Conservation (phyloP, 495 filamentous ascomycete species). For the Daldinia vernicosa region DNA sequence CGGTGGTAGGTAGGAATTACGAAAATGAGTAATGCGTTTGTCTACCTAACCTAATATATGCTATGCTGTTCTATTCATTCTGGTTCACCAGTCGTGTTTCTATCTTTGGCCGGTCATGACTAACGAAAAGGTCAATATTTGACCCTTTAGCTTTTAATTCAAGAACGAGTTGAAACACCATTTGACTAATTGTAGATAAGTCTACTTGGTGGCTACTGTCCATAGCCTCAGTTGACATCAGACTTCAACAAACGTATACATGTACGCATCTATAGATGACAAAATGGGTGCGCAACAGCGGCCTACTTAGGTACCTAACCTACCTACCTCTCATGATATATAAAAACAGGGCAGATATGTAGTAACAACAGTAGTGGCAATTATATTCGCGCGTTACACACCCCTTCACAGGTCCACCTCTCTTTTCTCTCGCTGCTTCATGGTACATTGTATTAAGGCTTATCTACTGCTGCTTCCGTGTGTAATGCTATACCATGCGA, state of each 20-base stretch:
- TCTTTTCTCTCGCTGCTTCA: neutral
- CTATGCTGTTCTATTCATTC: too few species aligned
- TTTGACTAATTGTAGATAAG: too few species aligned
- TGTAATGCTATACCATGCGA: slow-evolving; percentile 10
- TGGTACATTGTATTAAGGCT: slow-evolving; percentile 39
- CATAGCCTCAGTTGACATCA: too few species aligned
- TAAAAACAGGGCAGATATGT: neutral
- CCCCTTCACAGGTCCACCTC: neutral
- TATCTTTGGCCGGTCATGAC: too few species aligned
- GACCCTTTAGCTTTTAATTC: too few species aligned
- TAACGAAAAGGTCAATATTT: too few species aligned
- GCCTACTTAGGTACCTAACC: neutral
- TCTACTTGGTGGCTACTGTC: too few species aligned
- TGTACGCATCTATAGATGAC: neutral
- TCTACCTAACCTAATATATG: neutral
- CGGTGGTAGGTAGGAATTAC: neutral
- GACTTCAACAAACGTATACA: too few species aligned
- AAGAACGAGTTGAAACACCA: too few species aligned
- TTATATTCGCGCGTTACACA: neutral
- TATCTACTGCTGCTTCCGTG: slow-evolving; percentile 32
- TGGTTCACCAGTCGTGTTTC: too few species aligned
- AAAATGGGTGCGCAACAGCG: neutral
- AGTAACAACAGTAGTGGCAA: neutral
- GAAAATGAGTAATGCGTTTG: neutral
- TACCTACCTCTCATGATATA: neutral